Percentiles rank a stretch among this genome's conserved stretches.
Evolutionary conservation across 805 yeast species (phyloP).

Genomic region (Pichia cephalocereana): DNA sequence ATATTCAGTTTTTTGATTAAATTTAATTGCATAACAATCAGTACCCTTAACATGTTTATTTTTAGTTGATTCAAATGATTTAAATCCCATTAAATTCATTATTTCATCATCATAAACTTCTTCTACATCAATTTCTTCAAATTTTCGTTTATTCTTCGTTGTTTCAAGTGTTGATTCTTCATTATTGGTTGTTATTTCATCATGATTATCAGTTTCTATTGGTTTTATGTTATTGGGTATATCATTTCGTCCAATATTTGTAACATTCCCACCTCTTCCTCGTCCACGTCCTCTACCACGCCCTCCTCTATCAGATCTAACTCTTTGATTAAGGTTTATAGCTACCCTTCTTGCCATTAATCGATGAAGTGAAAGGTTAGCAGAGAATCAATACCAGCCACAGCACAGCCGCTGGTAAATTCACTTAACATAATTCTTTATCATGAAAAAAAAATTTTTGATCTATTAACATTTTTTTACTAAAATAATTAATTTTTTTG

Average conservation of each 20-base stretch:
- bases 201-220: background rate
- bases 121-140: background rate
- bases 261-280: no score
- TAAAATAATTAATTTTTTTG: no score
- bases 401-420: background rate
- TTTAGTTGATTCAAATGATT: slow-evolving; percentile 46
- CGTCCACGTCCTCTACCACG: background rate
- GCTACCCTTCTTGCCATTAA: slow-evolving; percentile 12
- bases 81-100: slow-evolving; percentile 42
- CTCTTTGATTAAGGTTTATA: slow-evolving; percentile 5
- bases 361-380: background rate
- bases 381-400: background rate
- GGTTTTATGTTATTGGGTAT: background rate
- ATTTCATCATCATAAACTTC: background rate
- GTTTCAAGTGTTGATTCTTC: background rate
- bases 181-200: no score
- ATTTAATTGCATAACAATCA: slow-evolving; percentile 33
- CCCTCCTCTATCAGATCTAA: background rate
- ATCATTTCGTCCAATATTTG: no score
- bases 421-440: no score
- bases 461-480: no score
- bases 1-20: slow-evolving; percentile 33
- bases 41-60: slow-evolving; percentile 45
- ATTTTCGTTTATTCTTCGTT: background rate
- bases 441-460: no score